A percentile compares a stretch with the other conserved stretches of the same genome.
Evolutionary conservation across 1,284 basidiomycete genomes (phyloP).

Genomic region (Trichosporon coremiiforme): DNA sequence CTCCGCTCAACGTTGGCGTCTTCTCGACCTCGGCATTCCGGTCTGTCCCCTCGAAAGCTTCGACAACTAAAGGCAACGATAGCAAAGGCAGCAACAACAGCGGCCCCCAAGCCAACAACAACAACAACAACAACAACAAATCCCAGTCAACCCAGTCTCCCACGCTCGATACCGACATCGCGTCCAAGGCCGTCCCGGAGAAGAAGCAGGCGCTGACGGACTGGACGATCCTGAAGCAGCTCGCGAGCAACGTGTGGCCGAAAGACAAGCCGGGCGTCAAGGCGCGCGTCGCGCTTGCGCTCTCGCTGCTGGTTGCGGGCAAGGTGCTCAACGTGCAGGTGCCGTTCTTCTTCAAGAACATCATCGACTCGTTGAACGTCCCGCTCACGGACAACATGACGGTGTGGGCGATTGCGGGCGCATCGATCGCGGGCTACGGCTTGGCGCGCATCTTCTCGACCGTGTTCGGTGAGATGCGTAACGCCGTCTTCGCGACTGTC

Average conservation of each 20-base stretch:
- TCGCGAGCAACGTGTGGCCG: constrained; percentile 64
- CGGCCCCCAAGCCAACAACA: constrained; percentile 12
- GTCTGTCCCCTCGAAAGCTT: background rate
- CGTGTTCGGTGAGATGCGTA: constrained; percentile 86
- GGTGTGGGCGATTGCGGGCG: constrained; percentile 88
- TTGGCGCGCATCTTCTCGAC: constrained; percentile 86
- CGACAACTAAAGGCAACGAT: background rate
- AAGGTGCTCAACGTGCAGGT: constrained; percentile 99
- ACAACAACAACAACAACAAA: background rate
- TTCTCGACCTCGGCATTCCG: constrained; percentile 12
- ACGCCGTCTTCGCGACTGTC: constrained; percentile 95
- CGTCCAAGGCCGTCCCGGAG: constrained; percentile 25
- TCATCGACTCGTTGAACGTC: constrained; percentile 87
- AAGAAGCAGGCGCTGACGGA: constrained; percentile 53
- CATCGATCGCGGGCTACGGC: constrained; percentile 87
- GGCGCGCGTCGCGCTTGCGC: constrained; percentile 78
- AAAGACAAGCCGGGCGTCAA: constrained; percentile 61
- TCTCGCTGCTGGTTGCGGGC: constrained; percentile 77
- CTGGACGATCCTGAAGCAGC: constrained; percentile 62
- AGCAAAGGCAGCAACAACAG: constrained; percentile 13
- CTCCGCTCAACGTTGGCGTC: constrained; percentile 18
- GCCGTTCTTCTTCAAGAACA: constrained; percentile 88
- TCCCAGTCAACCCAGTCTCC: background rate
- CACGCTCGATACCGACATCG: constrained; percentile 27
- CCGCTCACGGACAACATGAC: constrained; percentile 75